Conservation (phyloP, 116 monocot genomes). For the Phalaenopsis hybrid region DNA sequence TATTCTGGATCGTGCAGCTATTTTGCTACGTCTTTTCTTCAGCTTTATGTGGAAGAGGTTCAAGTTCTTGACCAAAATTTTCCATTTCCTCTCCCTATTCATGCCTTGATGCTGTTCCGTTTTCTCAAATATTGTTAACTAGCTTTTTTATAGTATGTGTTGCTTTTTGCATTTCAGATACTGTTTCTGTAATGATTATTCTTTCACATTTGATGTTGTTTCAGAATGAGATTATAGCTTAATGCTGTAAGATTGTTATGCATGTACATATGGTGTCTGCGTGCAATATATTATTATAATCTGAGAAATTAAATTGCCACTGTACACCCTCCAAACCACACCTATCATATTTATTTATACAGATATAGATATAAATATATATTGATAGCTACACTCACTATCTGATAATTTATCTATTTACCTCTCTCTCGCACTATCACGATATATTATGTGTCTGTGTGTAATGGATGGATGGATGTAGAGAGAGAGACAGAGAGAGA, state of each 20-base stretch:
- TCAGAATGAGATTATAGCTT: background rate
- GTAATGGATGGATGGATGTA: too few relatives aligned
- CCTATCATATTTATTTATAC: background rate
- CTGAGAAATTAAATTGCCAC: too few relatives aligned
- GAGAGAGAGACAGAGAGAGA: too few relatives aligned
- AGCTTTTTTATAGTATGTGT: background rate
- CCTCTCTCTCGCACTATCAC: too few relatives aligned
- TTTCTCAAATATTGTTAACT: conserved; percentile 1
- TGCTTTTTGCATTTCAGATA: background rate
- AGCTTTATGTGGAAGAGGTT: conserved; percentile 85
- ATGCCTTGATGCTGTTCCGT: background rate
- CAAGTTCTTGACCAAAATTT: background rate
- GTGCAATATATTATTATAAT: too few relatives aligned
- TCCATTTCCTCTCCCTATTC: background rate
- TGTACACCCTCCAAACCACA: too few relatives aligned
- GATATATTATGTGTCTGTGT: too few relatives aligned
- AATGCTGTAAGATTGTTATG: background rate
- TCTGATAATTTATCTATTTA: too few relatives aligned
- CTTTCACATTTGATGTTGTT: background rate
- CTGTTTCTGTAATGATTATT: background rate
- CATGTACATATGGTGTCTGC: too few relatives aligned
- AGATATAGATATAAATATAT: background rate
- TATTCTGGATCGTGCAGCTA: conserved; percentile 31
- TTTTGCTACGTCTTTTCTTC: conserved; percentile 63
- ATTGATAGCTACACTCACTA: background rate